phyloP scores from a whole-genome alignment of 192 early-diverging fungal species.

The Geranomyces variabilis region DNA sequence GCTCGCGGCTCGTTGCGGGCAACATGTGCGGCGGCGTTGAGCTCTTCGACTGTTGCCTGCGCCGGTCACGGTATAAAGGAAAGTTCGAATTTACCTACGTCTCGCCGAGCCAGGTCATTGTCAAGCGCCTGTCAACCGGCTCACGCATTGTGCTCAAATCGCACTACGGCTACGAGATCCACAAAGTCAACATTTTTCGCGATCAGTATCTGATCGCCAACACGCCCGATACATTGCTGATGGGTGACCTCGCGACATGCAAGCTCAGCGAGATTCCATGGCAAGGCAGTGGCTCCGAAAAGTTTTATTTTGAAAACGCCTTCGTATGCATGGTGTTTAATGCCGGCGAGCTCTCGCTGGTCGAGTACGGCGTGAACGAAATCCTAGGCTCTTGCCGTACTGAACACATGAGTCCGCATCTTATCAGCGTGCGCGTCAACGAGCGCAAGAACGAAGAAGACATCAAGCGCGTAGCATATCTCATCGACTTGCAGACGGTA shows the following conservation, averaged over 20 bases:
- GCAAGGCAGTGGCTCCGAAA: conserved; percentile 58
- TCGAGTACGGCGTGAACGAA: conserved; percentile 72
- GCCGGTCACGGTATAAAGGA: conserved; percentile 65
- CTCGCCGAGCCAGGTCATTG: conserved; percentile 67
- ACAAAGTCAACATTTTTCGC: conserved; percentile 72
- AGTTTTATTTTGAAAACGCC: conserved; percentile 67
- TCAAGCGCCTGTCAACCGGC: conserved; percentile 67
- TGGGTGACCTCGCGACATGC: conserved; percentile 66
- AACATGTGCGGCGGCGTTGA: conserved; percentile 64
- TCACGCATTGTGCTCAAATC: conserved; percentile 68
- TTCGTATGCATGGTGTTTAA: conserved; percentile 71
- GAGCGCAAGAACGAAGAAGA: conserved; percentile 60
- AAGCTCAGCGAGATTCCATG: conserved; percentile 70
- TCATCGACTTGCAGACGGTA: conserved; percentile 65
- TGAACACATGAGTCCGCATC: conserved; percentile 68
- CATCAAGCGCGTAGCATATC: conserved; percentile 61
- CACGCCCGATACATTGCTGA: conserved; percentile 63
- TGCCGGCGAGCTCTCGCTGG: conserved; percentile 63
- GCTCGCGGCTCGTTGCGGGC: conserved; percentile 59
- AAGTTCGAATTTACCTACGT: conserved; percentile 75
- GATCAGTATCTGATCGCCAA: conserved; percentile 69
- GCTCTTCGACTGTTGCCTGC: conserved; percentile 69
- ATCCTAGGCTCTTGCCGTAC: conserved; percentile 63
- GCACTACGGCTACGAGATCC: conserved; percentile 68
- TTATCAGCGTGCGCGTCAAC: conserved; percentile 65